phyloP scores from a whole-genome alignment of 331 rosid genomes.

The Phaseolus coccineus region DNA sequence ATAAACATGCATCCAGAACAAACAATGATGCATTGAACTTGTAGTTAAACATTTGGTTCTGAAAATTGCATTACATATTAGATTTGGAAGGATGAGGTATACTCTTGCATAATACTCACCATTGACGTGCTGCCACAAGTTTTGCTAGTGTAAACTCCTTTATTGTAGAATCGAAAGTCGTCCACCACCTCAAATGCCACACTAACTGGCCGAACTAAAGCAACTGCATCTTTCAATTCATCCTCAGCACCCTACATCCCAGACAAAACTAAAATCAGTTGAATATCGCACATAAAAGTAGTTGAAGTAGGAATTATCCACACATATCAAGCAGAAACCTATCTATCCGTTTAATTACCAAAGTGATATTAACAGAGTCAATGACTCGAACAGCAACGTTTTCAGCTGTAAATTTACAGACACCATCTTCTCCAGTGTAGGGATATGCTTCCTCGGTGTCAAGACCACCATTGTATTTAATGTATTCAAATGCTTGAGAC shows the following conservation, averaged over 20 bases:
- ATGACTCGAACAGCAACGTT: constrained; percentile 73
- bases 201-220: constrained; percentile 86
- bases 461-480: constrained; percentile 92
- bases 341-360: constrained; percentile 56
- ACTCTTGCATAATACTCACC: constrained; percentile 56
- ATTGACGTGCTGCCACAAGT: constrained; percentile 71
- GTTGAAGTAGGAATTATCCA: constrained; percentile 7
- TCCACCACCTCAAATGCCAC: constrained; percentile 78
- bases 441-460: constrained; percentile 89
- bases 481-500: constrained; percentile 96
- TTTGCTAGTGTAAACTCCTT: constrained; percentile 81
- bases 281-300: constrained; percentile 1
- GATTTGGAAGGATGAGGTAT: constrained; percentile 26
- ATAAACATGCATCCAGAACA: neutral
- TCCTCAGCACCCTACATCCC: constrained; percentile 82
- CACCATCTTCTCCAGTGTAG: constrained; percentile 61
- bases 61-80: constrained; percentile 5
- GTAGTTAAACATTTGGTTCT: constrained; percentile 12
- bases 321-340: constrained; percentile 31
- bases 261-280: constrained; percentile 30
- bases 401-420: constrained; percentile 68
- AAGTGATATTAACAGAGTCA: constrained; percentile 79
- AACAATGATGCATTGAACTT: constrained; percentile 22
- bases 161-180: constrained; percentile 63
- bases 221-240: constrained; percentile 91